These are phyloP conservation scores for Aspergillus sp. DNA, from an alignment of 2,329 filamentous ascomycete species.

Conservation along the genomic window DNA sequence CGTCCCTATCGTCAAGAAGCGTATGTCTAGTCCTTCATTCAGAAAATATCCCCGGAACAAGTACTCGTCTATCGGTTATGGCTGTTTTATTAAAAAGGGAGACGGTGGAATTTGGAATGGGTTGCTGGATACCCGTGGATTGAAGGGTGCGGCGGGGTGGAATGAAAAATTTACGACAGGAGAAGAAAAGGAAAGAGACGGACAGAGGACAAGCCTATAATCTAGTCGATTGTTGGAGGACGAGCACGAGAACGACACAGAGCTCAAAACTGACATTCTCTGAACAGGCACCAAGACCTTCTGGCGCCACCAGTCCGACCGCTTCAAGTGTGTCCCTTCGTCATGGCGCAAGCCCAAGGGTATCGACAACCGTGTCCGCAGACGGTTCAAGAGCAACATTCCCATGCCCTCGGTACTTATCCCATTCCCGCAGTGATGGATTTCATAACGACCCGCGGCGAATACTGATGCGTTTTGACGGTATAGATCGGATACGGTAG, in stretches of 20 bases:
- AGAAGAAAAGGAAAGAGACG: constrained; percentile 1
- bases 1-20: constrained; percentile 99
- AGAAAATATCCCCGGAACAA: too few species aligned
- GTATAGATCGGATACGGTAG: constrained; percentile 90
- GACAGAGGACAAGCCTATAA: constrained; percentile 1
- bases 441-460: neutral
- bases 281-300: constrained; percentile 79
- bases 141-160: neutral
- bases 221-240: neutral
- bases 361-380: constrained; percentile 97
- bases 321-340: constrained; percentile 82
- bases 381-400: constrained; percentile 93
- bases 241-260: constrained; percentile 31
- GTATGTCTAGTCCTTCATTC: constrained; percentile 53
- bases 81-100: too few species aligned
- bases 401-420: constrained; percentile 93
- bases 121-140: too few species aligned
- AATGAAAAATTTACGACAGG: constrained; percentile 6
- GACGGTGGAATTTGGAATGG: neutral
- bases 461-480: constrained; percentile 5
- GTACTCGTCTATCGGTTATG: neutral
- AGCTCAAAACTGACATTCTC: constrained; percentile 28
- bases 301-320: constrained; percentile 94
- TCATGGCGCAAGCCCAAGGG: constrained; percentile 99
- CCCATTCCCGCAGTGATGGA: neutral